Evolutionary conservation across 805 yeast species (phyloP), one percentile per base, ranked within the genome.

Genomic region (Candida anglica): DNA sequence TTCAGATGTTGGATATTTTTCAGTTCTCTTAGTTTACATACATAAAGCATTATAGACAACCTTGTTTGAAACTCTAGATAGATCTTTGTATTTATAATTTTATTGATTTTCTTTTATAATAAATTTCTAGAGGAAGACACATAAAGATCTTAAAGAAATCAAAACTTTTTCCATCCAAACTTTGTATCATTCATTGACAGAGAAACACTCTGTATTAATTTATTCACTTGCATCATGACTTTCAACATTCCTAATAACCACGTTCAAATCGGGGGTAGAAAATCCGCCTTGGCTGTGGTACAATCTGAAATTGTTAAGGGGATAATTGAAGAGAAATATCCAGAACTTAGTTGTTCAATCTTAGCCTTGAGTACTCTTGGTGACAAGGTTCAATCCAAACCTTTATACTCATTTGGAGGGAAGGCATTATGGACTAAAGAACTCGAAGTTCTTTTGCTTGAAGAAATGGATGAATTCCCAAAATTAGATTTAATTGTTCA

Each of bases 341-440:
- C 93, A 9, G 71, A 79, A 18, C 62, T 80, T 34, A 57, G 70
- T n/a, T 82, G 89, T 53, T 79, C 88, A 18, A 81, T 93, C 15
- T 60, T 85, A 9, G 89, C 95, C 3, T 71, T 86, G 24, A 73
- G 81, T 34, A 91, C 98, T 1, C 67, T 93, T 22, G 98, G 98
- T 17, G 98, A 93, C 64, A 83, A 86, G 52, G 81, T 84, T 19
- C 93, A 79, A 53, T 75, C 72, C 52, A 81, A 78, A 53, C 96
- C 98, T 6, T 68, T 93, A 32, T 93, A 91, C 58, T 77, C 95
- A 3, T 93, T 93, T 61, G 98, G 97, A 27, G 98, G 98, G 17
- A 93, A 93, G 57, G 79, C 96, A 0, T 59, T 93, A 16, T 93
- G 98, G 98, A 93, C 98, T 3, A 85, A 86, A 53, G 98, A 93